Conservation (phyloP, 768 basidiomycete species). For the Boletus tylopilopsis region DNA sequence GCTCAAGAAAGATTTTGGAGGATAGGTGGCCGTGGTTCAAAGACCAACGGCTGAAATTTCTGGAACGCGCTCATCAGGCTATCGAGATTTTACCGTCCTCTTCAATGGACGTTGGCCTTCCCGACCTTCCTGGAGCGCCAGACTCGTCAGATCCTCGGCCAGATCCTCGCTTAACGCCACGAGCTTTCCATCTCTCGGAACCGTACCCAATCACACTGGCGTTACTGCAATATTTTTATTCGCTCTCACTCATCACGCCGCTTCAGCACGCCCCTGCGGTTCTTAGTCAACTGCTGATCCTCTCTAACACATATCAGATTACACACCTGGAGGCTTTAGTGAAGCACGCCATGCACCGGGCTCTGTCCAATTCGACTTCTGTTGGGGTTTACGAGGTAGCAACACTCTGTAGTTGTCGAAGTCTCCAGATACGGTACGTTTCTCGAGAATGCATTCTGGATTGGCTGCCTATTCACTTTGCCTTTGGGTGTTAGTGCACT, state of each 20-base stretch:
- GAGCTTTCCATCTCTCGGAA: conserved; percentile 78
- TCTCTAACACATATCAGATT: conserved; percentile 81
- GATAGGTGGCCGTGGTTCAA: conserved; percentile 97
- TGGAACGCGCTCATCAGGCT: conserved; percentile 52
- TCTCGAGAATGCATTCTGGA: conserved; percentile 12
- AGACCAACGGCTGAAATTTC: conserved; percentile 57
- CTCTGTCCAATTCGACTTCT: conserved; percentile 77
- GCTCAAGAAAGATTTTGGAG: conserved; percentile 80
- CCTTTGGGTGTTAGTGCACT: conserved; percentile 48
- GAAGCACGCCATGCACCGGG: conserved; percentile 93
- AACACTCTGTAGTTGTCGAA: conserved; percentile 83
- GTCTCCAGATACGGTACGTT: conserved; percentile 82
- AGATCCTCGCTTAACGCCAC: conserved; percentile 79
- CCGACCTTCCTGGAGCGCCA: conserved; percentile 53
- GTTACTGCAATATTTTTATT: conserved; percentile 91
- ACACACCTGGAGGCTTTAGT: conserved; percentile 71
- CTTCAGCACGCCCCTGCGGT: conserved; percentile 90
- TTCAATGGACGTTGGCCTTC: conserved; percentile 58
- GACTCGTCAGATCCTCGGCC: conserved; percentile 50
- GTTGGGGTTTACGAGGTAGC: conserved; percentile 95
- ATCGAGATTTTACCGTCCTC: conserved; percentile 59
- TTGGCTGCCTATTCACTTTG: conserved; percentile 9
- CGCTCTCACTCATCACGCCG: conserved; percentile 79
- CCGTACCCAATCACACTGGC: conserved; percentile 87
- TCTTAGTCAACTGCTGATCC: conserved; percentile 78